Evolutionary conservation across 2,329 filamentous ascomycete species (phyloP), one percentile per base, ranked within the genome.

Genomic region (Neofusicoccum laricinum): DNA sequence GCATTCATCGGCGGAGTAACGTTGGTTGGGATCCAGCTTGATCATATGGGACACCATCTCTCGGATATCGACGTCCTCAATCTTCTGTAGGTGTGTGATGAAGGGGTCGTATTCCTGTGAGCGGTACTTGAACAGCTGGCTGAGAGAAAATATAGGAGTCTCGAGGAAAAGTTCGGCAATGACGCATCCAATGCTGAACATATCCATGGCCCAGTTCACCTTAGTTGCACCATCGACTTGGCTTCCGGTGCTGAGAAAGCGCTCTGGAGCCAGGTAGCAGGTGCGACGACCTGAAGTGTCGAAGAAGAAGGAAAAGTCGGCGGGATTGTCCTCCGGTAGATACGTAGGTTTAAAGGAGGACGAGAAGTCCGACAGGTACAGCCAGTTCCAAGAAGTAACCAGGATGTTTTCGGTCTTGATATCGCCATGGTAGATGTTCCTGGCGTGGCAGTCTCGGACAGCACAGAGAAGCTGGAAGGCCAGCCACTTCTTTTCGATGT

Each of bases 371-470:
- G 93, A 90, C 41, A 99, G 84, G 75, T 98, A 99, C 2, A 99
- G 84, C 95, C 96, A 99, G 79, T 98, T 97, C 95, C 95, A 99
- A 6, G 95, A 98, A 0, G 95, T 99, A 58, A 99, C 94, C 53
- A 99, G 82, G 40, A 96, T 88, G 72, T 99, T 99, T 77, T 99
- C 94, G 1, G 94, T 95, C 82, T 99, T 99, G 81, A 99, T 98
- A 73, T 99, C 96, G 65, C 95, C 96, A 75, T 99, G 95, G 75
- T 93, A 98, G 59, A 99, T 84, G 71, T 96, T 91, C 51, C 90
- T 86, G 32, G 90, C 84, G 76, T 99, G 95, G 71, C 92, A 97
- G 77, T 99, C 96, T 64, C 93, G 88, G 65, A 99, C 82, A 2
- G 92, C 93, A 76, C 93, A 97, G 11, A 99, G 85, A 2, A 99